These are phyloP conservation scores for Erysimum cheiranthoides DNA, from an alignment of 345 rosid species.

Conservation along the genomic window DNA sequence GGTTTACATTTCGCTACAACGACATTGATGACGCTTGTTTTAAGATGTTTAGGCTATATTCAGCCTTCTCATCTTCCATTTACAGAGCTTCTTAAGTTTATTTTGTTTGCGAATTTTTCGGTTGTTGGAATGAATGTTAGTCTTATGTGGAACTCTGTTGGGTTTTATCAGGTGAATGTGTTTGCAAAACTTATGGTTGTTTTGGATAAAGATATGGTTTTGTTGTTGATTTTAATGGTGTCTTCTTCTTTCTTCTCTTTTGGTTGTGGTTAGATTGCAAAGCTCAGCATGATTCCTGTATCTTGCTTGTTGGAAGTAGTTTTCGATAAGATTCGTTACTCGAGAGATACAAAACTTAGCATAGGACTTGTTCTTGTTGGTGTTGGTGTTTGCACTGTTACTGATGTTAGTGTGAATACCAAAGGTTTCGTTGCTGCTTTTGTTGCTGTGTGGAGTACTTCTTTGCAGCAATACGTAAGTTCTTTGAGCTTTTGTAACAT, in stretches of 20 bases:
- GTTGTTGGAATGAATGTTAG: constrained; percentile 97
- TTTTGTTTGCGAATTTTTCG: constrained; percentile 78
- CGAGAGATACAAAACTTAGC: constrained; percentile 84
- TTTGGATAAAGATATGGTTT: not conserved
- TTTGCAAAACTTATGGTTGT: constrained; percentile 15
- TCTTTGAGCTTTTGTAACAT: not conserved
- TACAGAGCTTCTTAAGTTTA: constrained; percentile 72
- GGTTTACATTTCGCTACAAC: not conserved
- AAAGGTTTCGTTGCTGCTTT: constrained; percentile 82
- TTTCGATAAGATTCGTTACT: constrained; percentile 82
- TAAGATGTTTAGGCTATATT: constrained; percentile 83
- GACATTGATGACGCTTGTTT: constrained; percentile 54
- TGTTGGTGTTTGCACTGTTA: constrained; percentile 90
- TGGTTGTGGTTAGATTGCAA: constrained; percentile 72
- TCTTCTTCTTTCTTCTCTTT: not conserved
- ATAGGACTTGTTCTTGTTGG: constrained; percentile 81
- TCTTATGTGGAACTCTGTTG: constrained; percentile 97
- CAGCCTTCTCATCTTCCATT: constrained; percentile 87
- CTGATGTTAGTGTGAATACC: constrained; percentile 86
- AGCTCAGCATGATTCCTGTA: constrained; percentile 92
- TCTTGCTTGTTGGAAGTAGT: constrained; percentile 88
- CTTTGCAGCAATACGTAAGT: constrained; percentile 93
- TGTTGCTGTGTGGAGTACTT: constrained; percentile 89
- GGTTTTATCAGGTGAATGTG: constrained; percentile 80
- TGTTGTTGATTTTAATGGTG: constrained; percentile 24